A percentile compares a stretch with the other conserved stretches of the same genome.
Conservation (phyloP, 768 basidiomycete genomes). For the Podaxis sp. region DNA sequence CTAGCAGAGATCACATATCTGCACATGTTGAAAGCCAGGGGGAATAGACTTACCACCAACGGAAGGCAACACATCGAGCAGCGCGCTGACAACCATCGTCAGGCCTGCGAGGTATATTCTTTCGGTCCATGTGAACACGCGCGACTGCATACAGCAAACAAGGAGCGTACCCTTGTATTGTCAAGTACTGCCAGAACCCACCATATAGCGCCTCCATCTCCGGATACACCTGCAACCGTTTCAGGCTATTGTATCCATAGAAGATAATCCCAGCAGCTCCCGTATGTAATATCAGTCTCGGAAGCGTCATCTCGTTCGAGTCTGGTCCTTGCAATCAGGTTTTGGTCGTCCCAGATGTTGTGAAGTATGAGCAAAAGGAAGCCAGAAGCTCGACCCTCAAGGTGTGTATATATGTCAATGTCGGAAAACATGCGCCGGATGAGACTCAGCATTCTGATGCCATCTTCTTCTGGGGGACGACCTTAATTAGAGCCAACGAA, state of each 20-base stretch:
- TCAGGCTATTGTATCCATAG: constrained; percentile 35
- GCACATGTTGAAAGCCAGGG: not conserved
- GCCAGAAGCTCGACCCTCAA: not conserved
- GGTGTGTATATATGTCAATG: not conserved
- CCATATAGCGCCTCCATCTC: constrained; percentile 50
- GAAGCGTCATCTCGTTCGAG: not conserved
- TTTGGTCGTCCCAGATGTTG: not conserved
- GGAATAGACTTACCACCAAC: constrained; percentile 24
- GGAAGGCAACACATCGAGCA: constrained; percentile 33
- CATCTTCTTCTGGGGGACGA: not conserved
- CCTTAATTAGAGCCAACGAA: not conserved
- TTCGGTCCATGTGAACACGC: not conserved
- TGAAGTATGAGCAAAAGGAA: not conserved
- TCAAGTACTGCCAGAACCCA: constrained; percentile 72
- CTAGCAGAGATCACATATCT: constrained; percentile 26
- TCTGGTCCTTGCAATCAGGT: not conserved
- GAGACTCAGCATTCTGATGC: constrained; percentile 11
- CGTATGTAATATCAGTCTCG: constrained; percentile 27
- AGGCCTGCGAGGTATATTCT: constrained; percentile 38
- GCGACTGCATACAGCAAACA: not conserved
- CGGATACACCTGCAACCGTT: constrained; percentile 24
- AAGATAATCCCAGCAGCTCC: constrained; percentile 33
- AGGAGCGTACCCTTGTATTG: constrained; percentile 66
- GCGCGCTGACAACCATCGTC: constrained; percentile 34
- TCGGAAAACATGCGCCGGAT: not conserved